Evolutionary conservation across 2,329 filamentous ascomycete genomes (phyloP).

Genomic region (Emydomyces testavorans): DNA sequence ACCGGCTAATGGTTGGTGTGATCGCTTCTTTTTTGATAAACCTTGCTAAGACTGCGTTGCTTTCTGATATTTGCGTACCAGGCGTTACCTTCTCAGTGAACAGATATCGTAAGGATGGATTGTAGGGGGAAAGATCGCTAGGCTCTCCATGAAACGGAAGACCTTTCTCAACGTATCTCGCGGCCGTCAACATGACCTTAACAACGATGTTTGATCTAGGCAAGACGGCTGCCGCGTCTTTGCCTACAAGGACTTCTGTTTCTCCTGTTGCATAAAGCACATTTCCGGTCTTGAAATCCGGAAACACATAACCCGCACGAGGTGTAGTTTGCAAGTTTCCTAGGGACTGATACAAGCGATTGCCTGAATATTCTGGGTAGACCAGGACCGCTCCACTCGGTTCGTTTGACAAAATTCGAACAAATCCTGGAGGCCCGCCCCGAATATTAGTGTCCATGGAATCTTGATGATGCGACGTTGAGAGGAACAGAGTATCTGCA

Average conservation of each 20-base stretch:
- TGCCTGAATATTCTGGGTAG: constrained; percentile 79
- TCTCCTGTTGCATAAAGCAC: constrained; percentile 63
- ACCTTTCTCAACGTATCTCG: constrained; percentile 51
- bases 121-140: constrained; percentile 61
- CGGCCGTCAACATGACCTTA: constrained; percentile 50
- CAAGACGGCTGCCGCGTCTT: constrained; percentile 51
- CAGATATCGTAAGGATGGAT: constrained; percentile 59
- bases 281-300: constrained; percentile 60
- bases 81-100: constrained; percentile 42
- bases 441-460: constrained; percentile 79
- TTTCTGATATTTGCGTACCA: constrained; percentile 14
- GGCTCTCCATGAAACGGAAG: constrained; percentile 55
- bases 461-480: constrained; percentile 48
- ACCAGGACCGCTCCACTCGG: constrained; percentile 42
- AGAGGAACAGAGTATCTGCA: constrained; percentile 69
- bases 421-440: constrained; percentile 62
- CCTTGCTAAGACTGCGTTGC: constrained; percentile 36
- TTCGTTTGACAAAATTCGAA: constrained; percentile 53
- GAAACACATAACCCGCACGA: constrained; percentile 56
- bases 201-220: constrained; percentile 62
- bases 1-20: constrained; percentile 56
- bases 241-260: constrained; percentile 54
- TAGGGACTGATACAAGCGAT: constrained; percentile 70
- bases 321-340: constrained; percentile 63
- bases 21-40: constrained; percentile 50